Evolutionary conservation across 2,329 filamentous ascomycete genomes (phyloP).

Genomic region (Aspergillus quadrilineatus): DNA sequence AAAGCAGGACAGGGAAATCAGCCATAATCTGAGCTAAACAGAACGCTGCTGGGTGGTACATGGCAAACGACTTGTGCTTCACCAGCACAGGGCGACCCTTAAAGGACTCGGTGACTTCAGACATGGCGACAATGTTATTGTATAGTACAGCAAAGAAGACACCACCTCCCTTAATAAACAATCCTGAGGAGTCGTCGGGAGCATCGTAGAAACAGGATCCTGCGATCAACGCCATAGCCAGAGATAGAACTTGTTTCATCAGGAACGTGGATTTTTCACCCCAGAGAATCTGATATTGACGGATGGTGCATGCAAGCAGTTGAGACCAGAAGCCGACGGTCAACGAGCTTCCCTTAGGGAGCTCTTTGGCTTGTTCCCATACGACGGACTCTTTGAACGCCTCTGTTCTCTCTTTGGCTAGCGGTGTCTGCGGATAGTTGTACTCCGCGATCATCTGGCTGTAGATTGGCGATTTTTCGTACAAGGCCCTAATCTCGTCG

Average conservation of each 20-base stretch:
- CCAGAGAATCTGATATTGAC: slow-evolving; percentile 66
- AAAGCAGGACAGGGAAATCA: slow-evolving; percentile 56
- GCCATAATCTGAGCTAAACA: slow-evolving; percentile 47
- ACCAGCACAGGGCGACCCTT: slow-evolving; percentile 59
- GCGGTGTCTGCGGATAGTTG: slow-evolving; percentile 53
- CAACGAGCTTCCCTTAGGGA: slow-evolving; percentile 56
- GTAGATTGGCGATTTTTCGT: slow-evolving; percentile 54
- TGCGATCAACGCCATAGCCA: slow-evolving; percentile 61
- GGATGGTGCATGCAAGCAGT: slow-evolving; percentile 55
- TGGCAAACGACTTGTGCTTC: slow-evolving; percentile 60
- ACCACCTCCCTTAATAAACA: slow-evolving; percentile 65
- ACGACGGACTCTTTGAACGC: slow-evolving; percentile 56
- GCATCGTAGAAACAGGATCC: slow-evolving; percentile 69
- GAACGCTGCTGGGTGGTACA: slow-evolving; percentile 55
- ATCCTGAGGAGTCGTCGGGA: slow-evolving; percentile 55
- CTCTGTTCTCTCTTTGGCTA: slow-evolving; percentile 51
- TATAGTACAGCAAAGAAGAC: slow-evolving; percentile 65
- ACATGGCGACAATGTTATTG: slow-evolving; percentile 60
- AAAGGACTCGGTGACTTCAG: slow-evolving; percentile 66
- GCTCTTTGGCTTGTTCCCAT: slow-evolving; percentile 55
- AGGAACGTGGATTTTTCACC: slow-evolving; percentile 64
- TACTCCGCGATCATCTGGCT: slow-evolving; percentile 56
- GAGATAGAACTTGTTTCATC: slow-evolving; percentile 60
- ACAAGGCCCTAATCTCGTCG: slow-evolving; percentile 47
- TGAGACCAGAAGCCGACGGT: slow-evolving; percentile 58